These are phyloP conservation scores for Lactarius quietus DNA, from an alignment of 768 basidiomycete species.

Conservation along the genomic window DNA sequence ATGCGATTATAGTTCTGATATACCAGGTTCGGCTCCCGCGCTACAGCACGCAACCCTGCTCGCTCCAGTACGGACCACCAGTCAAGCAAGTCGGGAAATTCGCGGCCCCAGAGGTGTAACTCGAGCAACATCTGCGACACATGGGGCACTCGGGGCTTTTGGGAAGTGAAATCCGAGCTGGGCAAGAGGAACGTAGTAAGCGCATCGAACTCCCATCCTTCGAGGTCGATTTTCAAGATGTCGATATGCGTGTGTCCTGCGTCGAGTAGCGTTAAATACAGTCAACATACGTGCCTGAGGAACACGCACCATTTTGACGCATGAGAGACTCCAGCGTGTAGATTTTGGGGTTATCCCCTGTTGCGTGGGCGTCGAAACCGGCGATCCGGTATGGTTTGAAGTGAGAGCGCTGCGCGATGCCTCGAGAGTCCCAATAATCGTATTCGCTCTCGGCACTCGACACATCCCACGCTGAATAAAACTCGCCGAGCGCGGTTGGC, in stretches of 20 bases:
- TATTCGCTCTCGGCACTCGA: conserved; percentile 30
- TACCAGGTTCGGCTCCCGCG: conserved; percentile 41
- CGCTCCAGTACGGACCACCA: conserved; percentile 49
- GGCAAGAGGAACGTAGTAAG: conserved; percentile 40
- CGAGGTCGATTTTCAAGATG: conserved; percentile 45
- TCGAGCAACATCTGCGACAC: conserved; percentile 49
- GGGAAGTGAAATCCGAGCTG: conserved; percentile 31
- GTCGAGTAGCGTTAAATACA: no score
- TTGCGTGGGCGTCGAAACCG: conserved; percentile 36
- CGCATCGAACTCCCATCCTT: conserved; percentile 47
- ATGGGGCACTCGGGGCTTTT: conserved; percentile 36
- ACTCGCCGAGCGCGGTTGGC: conserved; percentile 7
- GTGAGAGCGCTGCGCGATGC: conserved; percentile 37
- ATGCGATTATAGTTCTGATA: conserved; percentile 33
- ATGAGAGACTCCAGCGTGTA: conserved; percentile 48
- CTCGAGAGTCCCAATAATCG: conserved; percentile 32
- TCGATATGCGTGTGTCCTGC: conserved; percentile 37
- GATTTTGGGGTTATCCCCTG: conserved; percentile 33
- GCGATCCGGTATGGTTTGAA: conserved; percentile 43
- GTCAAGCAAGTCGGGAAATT: conserved; percentile 31
- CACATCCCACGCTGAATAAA: conserved; percentile 17
- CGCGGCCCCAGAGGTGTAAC: conserved; percentile 36
- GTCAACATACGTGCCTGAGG: neutral
- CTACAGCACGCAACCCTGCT: conserved; percentile 46
- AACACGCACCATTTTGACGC: conserved; percentile 37